phyloP scores from a whole-genome alignment of 352 stramenopile genomes.

The Pythium phragmitis region DNA sequence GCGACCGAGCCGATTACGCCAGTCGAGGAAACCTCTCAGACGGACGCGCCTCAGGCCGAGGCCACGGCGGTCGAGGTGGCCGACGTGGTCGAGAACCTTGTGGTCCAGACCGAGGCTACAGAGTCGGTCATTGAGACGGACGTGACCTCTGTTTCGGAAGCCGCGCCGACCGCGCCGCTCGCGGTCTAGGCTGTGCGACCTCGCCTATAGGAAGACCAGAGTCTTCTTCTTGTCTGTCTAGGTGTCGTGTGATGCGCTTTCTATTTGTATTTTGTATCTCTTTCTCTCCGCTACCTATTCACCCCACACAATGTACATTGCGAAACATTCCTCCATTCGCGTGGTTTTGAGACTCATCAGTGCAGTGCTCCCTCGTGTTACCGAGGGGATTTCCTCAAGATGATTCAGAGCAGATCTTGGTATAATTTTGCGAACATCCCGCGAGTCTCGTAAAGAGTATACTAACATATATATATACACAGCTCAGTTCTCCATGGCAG shows the following conservation, averaged over 20 bases:
- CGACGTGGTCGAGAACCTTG: not conserved
- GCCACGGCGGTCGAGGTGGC: not conserved
- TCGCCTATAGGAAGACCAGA: constrained; percentile 3
- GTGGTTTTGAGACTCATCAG: constrained; percentile 52
- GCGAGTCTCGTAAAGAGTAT: constrained; percentile 27
- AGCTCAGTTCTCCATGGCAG: no score
- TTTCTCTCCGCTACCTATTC: not conserved
- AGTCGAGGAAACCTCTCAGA: not conserved
- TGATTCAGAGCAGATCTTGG: constrained; percentile 85
- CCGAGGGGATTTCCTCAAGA: constrained; percentile 78
- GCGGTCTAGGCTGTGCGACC: not conserved
- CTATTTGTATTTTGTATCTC: not conserved
- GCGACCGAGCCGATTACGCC: not conserved
- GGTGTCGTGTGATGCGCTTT: not conserved
- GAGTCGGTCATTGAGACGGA: not conserved
- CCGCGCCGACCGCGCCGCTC: not conserved
- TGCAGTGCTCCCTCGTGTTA: constrained; percentile 74
- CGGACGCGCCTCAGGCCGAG: not conserved
- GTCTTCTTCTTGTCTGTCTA: not conserved
- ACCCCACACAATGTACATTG: constrained; percentile 1
- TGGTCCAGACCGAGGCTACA: not conserved
- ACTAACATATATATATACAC: no score
- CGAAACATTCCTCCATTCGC: not conserved
- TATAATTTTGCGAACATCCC: constrained; percentile 73
- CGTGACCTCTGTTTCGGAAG: not conserved